phyloP scores from a whole-genome alignment of 805 yeast species.

The Saccharomyces paradoxus region DNA sequence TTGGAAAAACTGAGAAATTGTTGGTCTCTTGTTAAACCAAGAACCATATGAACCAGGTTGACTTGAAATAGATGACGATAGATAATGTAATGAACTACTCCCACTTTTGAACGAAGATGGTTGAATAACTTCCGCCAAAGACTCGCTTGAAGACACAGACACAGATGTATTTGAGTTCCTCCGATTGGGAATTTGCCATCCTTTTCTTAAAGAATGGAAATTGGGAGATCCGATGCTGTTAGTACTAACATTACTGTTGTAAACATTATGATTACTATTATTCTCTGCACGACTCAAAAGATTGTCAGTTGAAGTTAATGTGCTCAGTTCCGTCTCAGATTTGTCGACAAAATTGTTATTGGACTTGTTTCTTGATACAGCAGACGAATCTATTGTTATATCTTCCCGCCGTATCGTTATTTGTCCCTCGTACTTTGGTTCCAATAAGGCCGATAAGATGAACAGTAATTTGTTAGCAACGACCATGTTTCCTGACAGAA shows the following conservation, averaged over 20 bases:
- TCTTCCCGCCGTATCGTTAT: background rate
- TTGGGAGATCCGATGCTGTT: slow-evolving; percentile 19
- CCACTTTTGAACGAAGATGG: slow-evolving; percentile 32
- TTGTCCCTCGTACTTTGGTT: slow-evolving; percentile 25
- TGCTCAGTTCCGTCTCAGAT: background rate
- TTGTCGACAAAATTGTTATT: background rate
- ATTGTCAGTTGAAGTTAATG: background rate
- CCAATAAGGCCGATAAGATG: slow-evolving; percentile 43
- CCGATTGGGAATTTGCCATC: slow-evolving; percentile 37
- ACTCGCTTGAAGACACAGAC: slow-evolving; percentile 27
- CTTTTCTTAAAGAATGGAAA: slow-evolving; percentile 20
- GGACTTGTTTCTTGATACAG: background rate
- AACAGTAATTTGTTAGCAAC: slow-evolving; percentile 53
- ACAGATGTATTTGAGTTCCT: slow-evolving; percentile 23
- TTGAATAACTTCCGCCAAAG: slow-evolving; percentile 26
- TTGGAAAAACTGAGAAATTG: slow-evolving; percentile 15
- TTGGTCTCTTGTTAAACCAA: slow-evolving; percentile 27
- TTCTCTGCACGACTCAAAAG: background rate
- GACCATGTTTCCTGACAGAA: slow-evolving; percentile 52
- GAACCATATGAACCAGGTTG: slow-evolving; percentile 28
- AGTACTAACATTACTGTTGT: background rate
- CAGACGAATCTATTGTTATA: background rate
- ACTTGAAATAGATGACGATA: slow-evolving; percentile 34
- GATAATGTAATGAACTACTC: slow-evolving; percentile 31
- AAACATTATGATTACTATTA: background rate